Base-by-base conservation (phyloP, 2,329 filamentous ascomycete species). In the Aspergillus clavatus region DNA sequence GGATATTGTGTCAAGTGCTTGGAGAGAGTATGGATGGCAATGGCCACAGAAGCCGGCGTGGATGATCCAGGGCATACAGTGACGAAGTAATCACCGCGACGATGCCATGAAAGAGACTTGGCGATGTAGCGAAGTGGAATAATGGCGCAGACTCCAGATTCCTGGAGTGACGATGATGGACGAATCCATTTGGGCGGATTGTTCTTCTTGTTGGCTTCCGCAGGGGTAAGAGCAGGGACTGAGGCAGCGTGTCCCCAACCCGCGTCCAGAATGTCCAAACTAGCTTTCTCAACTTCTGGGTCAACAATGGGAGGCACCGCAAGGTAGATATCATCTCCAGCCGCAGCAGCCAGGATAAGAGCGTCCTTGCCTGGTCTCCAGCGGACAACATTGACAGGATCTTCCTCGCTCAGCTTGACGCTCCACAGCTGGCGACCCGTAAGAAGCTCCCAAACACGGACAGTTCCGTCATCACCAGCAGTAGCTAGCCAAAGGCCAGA, bases 1-100 rank as follows among this genome's bases (percentile, higher is more conserved):
- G 93, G 94, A 53, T 93, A 84, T 68, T 98, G 93, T 2, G 89
- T 96, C 37, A 91, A 79, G 70, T 98, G 93, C 68, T 95, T 95
- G 46, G 87, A 93, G 50, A 98, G 75, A 0, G 91, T 96, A 72
- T 98, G 93, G 51, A 98, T 95, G 43, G 89, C 85, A 42, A 98
- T 88, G 4, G 93, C 88, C 40, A 71, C 62, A 4, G 70, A 72
- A 18, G 70, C 70, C 2, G 71, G 71, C 1, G 71, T 73, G n/a
- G 70, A 72, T 23, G 71, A 66, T 7, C 68, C 69, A 11, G 93
- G 89, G 40, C 89, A 94, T 18, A 96, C 89, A 1, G 90, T 94
- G 55, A 88, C 85, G 61, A 98, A 85, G 72, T 96, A 96, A 66
- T 97, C 91, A 57, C 93, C 93, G 49, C 87, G 83, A 47, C 91